Percentiles rank a stretch among this genome's conserved stretches.
Evolutionary conservation across 352 stramenopile genomes (phyloP).

Genomic region (Achlya hypogyna): DNA sequence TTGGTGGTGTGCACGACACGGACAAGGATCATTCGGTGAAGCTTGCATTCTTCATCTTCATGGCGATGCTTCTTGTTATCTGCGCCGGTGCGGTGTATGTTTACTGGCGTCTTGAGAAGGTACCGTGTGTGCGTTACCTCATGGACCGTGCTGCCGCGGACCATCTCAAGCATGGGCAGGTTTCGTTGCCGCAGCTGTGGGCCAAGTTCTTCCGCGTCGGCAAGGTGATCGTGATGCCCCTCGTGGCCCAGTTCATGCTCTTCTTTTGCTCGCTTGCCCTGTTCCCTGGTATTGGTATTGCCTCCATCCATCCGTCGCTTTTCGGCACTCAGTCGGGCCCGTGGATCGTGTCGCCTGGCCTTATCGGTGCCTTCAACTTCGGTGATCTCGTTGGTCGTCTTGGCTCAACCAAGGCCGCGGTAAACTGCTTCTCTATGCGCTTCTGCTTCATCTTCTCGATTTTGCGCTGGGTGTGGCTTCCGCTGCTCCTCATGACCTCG

Average conservation of each 20-base stretch:
- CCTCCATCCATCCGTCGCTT: slow-evolving; percentile 25
- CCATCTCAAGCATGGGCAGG: slow-evolving; percentile 25
- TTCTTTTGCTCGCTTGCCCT: slow-evolving; percentile 49
- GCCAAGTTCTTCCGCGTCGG: slow-evolving; percentile 39
- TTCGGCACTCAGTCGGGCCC: slow-evolving; percentile 18
- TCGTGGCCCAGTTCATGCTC: slow-evolving; percentile 37
- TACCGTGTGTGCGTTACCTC: slow-evolving; percentile 42
- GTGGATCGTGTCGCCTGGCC: slow-evolving; percentile 45
- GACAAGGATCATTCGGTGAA: slow-evolving; percentile 24
- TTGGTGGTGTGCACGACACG: slow-evolving; percentile 37
- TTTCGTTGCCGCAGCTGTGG: slow-evolving; percentile 27
- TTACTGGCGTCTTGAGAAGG: slow-evolving; percentile 28
- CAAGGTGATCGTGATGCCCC: slow-evolving; percentile 38
- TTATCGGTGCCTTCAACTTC: slow-evolving; percentile 50
- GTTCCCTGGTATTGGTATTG: slow-evolving; percentile 43
- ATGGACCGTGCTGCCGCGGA: slow-evolving; percentile 35
- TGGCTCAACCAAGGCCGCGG: slow-evolving; percentile 32
- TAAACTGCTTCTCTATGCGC: slow-evolving; percentile 44
- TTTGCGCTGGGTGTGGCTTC: slow-evolving; percentile 39
- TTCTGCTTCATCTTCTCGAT: slow-evolving; percentile 33
- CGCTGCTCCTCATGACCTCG: slow-evolving; percentile 44
- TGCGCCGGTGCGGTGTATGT: slow-evolving; percentile 33
- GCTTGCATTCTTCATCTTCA: slow-evolving; percentile 51
- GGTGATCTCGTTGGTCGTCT: slow-evolving; percentile 48
- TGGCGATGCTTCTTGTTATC: slow-evolving; percentile 39